Evolutionary conservation across 768 basidiomycete species (phyloP), one percentile per base, ranked within the genome.

Genomic region (Pleurotus platypus): DNA sequence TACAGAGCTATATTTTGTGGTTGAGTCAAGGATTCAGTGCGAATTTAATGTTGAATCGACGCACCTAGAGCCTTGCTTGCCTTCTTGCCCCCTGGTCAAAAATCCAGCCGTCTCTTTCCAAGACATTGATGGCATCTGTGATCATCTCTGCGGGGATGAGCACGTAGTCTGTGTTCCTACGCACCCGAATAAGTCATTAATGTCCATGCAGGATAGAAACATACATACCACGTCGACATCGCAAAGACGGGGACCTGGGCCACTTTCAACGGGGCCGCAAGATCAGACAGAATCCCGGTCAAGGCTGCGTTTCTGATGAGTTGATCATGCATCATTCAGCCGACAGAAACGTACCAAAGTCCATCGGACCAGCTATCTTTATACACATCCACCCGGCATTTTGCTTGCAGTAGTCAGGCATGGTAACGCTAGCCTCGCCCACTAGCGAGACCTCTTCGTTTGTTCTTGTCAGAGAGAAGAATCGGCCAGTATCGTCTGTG

Each of bases 121-220:
- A 69, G 1, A 72, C 74, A 24, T 67, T 56, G 3, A 79, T 69
- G 5, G 82, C 83, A 18, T 71, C 68, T 22, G 65, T 61, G 6
- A 75, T 62, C 64, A 74, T 74, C 30, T 72, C 76, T 53, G 68
- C 71, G 13, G 81, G 79, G 18, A 88, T 78, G 22, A 87, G 67
- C 9, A 87, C 70, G 64, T 83, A 85, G 64, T 87, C 86, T 4
- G 86, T 87, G 66, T 86, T 84, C 84, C 84, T 87, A 58, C 18
- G 26, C 15, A 20, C n/a, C 9, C 27, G 37, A 45, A 24, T 55
- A 27, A 64, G 20, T 18, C 27, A 16, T 30, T 11, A 26, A 26
- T 35, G 9, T 35, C 30, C 30, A 35, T 35, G 30, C 7, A 35
- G 30, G 11, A 35, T 0, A 35, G 11, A 30, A 11, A 35, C 11